Evolutionary conservation across 208 protist genomes (phyloP).

Genomic region (Herpetomonas samuelpessoai): DNA sequence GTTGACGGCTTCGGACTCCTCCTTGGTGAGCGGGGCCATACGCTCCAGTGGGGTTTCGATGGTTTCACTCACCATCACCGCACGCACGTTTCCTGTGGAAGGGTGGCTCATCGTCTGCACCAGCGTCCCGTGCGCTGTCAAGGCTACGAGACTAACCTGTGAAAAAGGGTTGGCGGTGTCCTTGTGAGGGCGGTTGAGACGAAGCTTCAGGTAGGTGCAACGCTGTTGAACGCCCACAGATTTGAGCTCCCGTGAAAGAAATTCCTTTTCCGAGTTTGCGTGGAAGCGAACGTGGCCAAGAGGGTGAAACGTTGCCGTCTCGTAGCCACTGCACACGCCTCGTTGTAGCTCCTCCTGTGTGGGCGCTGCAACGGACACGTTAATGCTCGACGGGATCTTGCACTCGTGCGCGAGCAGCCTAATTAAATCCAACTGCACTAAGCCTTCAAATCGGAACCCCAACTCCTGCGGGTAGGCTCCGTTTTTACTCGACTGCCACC

Average conservation of each 20-base stretch:
- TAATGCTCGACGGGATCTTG: conserved; percentile 82
- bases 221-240: conserved; percentile 60
- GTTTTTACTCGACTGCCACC: conserved; percentile 86
- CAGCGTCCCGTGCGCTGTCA: conserved; percentile 68
- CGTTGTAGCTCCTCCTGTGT: conserved; percentile 43
- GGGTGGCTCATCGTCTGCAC: conserved; percentile 29
- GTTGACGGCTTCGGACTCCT: conserved; percentile 11
- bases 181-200: conserved; percentile 68
- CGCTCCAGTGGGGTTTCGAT: conserved; percentile 65
- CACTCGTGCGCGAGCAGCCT: conserved; percentile 81
- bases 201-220: conserved; percentile 85
- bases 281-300: conserved; percentile 82
- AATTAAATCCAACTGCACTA: conserved; percentile 63
- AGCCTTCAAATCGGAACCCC: conserved; percentile 83
- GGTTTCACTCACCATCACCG: conserved; percentile 51
- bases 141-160: conserved; percentile 81
- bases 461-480: conserved; percentile 88
- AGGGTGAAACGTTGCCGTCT: conserved; percentile 49
- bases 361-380: conserved; percentile 70
- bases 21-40: conserved; percentile 56
- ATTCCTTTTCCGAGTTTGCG: conserved; percentile 47
- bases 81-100: conserved; percentile 19
- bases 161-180: conserved; percentile 86
- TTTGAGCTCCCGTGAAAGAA: conserved; percentile 85
- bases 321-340: conserved; percentile 51